Base-by-base conservation (phyloP, 768 basidiomycete species). In the Inosperma sp. region DNA sequence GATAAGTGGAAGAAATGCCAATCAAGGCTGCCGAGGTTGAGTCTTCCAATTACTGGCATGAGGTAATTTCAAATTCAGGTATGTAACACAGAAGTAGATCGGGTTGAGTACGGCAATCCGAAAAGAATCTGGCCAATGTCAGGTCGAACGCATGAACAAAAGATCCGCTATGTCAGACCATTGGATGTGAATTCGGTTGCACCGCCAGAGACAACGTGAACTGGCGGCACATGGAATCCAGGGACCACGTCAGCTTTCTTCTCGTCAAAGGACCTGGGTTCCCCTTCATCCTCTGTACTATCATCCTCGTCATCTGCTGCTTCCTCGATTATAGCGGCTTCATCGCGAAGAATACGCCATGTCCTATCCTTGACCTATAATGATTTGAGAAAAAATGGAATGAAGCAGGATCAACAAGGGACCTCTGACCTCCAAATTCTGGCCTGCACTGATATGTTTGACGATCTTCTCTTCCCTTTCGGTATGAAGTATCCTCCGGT, bases 391-490 rank as follows among this genome's bases (percentile, higher is more conserved):
- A 19, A 49, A 31, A 56, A 16, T 17, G 7, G 34, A n/a, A 34
- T 25, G 17, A 21, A 39, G 16, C n/a, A 27, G 34, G n/a, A 19
- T 25, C 30, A 43, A 48, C 13, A 54, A 37, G 34, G 16, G 29
- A 44, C 29, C 21, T 59, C 62, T 17, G 54, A 81, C 83, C 52
- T 82, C 80, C 27, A 91, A 75, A 60, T 94, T 94, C 64, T 93
- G 86, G 2, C 84, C 88, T 7, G 81, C 77, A 56, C 81, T 80
- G 50, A 95, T 75, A 14, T 82, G 81, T 65, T 89, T 94, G 50
- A 93, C 65, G 45, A 95, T 84, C 62, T 81, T 76, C 5, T 80
- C 81, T 64, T 93, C 86, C 39, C 84, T 82, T 17, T 71, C 68
- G 10, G 75, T 69, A 60, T 95, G 92, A 19, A 91, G 68, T 7